Evolutionary conservation across 2,329 filamentous ascomycete species (phyloP), one percentile per base, ranked within the genome.

Genomic region (Calonectria pteridis): DNA sequence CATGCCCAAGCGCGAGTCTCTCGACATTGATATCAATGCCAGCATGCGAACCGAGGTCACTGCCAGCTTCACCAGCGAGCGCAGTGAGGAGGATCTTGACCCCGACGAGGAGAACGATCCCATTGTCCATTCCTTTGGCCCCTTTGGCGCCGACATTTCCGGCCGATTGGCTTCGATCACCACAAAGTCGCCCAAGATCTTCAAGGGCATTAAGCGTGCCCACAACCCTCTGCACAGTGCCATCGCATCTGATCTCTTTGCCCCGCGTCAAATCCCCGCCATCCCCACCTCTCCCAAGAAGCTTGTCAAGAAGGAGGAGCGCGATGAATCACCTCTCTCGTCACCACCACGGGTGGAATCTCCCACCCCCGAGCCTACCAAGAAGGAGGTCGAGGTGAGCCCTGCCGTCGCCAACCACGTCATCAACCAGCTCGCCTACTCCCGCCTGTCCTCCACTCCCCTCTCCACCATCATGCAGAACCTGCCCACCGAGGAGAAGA

Each of bases 91-190:
- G 23, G 91, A 93, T 67, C 93, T 94, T 65, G 92, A 98, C 76
- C 93, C 94, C 0, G 94, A 96, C 79, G 96, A 98, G 86, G 96
- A 98, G 85, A 98, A 98, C 76, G 97, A 98, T 78, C 96, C 96
- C 3, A 92, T 98, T 69, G 88, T 98, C 23, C 94, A 97, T 84
- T 98, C 96, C 0, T 98, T 98, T 78, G 96, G 95, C 20, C 95
- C 95, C 0, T 98, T 94, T 81, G 95, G 95, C 51, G 94, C 94
- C 68, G 95, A 98, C 82, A 89, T 98, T 46, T 92, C 96, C n/a
- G 91, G 91, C 74, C 93, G 94, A 31, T 90, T 98, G 83, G 94
- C 94, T 28, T 94, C 94, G 2, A 94, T 98, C 86, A 90, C 89
- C 64, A 90, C 94, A 6, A 88, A 87, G 63, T 94, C 94, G 10